These are phyloP conservation scores for Begonia peltatifolia DNA, from an alignment of 306 rosid species.

Conservation along the genomic window DNA sequence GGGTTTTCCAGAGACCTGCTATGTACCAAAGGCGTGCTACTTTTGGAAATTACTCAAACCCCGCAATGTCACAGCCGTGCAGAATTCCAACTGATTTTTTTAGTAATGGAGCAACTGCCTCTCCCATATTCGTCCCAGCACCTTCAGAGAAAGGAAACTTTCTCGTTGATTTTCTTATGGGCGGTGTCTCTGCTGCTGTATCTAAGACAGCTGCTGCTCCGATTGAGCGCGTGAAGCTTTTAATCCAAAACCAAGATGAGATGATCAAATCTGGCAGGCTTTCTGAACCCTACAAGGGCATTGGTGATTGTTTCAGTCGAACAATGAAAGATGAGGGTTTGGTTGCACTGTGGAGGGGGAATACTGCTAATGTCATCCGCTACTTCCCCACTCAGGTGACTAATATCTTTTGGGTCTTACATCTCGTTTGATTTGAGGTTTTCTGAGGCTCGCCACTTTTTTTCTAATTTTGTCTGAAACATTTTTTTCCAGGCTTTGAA, in stretches of 20 bases:
- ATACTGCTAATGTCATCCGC: constrained; percentile 57
- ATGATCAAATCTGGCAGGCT: constrained; percentile 47
- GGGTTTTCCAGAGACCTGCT: constrained; percentile 14
- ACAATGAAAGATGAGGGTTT: constrained; percentile 32
- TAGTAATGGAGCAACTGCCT: constrained; percentile 19
- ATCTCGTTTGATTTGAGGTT: neutral
- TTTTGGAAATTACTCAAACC: constrained; percentile 36
- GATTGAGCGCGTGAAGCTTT: constrained; percentile 45
- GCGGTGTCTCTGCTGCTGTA: constrained; percentile 61
- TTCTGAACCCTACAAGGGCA: constrained; percentile 54
- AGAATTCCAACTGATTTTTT: constrained; percentile 25
- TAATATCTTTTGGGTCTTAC: neutral
- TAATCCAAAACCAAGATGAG: constrained; percentile 58
- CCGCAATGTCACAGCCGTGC: constrained; percentile 31
- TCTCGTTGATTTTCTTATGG: constrained; percentile 48
- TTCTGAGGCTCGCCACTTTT: neutral
- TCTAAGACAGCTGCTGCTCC: constrained; percentile 67
- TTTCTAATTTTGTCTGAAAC: constrained; percentile 4
- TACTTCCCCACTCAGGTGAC: constrained; percentile 60
- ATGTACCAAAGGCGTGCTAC: constrained; percentile 24
- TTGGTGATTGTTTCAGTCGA: constrained; percentile 47
- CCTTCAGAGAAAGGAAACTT: constrained; percentile 43
- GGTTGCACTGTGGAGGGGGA: constrained; percentile 43
- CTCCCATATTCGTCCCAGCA: constrained; percentile 42
- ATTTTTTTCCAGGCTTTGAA: constrained; percentile 33